Percentiles rank a stretch among this genome's conserved stretches.
These are phyloP conservation scores for Phytophthora idaei DNA, from an alignment of 352 stramenopile species.

Conservation along the genomic window DNA sequence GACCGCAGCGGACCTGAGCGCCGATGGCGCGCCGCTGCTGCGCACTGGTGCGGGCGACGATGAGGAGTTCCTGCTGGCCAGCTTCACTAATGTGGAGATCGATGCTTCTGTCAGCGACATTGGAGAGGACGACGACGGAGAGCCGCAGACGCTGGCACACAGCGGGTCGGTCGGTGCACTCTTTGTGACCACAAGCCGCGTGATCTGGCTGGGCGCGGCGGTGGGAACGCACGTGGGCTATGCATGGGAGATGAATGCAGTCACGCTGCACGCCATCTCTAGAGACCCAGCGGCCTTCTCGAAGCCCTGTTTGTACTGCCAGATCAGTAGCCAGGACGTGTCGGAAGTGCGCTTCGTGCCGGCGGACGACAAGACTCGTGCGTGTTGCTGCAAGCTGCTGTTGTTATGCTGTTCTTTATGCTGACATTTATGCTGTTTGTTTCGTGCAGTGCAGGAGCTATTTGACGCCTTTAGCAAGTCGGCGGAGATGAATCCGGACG, in stretches of 20 bases:
- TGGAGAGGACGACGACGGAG: conserved; percentile 26
- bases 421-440: conserved; percentile 4
- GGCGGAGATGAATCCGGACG: conserved; percentile 84
- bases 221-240: conserved; percentile 54
- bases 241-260: conserved; percentile 71
- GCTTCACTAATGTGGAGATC: conserved; percentile 53
- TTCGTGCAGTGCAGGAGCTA: conserved; percentile 62
- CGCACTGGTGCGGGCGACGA: conserved; percentile 53
- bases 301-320: conserved; percentile 80
- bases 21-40: conserved; percentile 57
- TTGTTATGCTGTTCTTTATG: neutral
- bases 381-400: conserved; percentile 14
- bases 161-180: conserved; percentile 22
- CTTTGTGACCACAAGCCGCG: conserved; percentile 54
- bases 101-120: conserved; percentile 37
- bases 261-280: conserved; percentile 83
- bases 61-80: conserved; percentile 67
- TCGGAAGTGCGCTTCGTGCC: conserved; percentile 82
- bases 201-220: conserved; percentile 64
- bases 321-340: conserved; percentile 74
- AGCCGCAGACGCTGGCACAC: conserved; percentile 25
- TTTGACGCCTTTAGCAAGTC: conserved; percentile 83
- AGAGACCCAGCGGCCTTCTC: conserved; percentile 68
- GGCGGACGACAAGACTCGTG: conserved; percentile 64
- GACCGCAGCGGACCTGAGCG: conserved; percentile 46